Evolutionary conservation across 2,329 filamentous ascomycete species (phyloP).

Genomic region (Sphaerulina vaccinii): DNA sequence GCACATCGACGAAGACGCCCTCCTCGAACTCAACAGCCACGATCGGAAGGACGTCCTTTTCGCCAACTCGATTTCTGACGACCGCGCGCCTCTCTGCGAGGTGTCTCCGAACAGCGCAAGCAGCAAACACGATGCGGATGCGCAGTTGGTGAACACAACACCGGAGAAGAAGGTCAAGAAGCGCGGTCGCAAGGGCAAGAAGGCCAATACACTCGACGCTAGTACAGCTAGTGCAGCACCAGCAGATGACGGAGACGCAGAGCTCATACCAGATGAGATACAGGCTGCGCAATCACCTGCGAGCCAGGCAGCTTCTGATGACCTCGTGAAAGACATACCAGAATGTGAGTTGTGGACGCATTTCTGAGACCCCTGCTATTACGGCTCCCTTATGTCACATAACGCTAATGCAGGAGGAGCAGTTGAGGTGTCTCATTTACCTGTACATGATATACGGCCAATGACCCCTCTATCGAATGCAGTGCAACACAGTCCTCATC

Average conservation of each 20-base stretch:
- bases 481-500: slow-evolving; percentile 14
- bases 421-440: slow-evolving; percentile 26
- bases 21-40: slow-evolving; percentile 34
- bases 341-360: slow-evolving; percentile 18
- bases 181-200: slow-evolving; percentile 33
- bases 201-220: slow-evolving; percentile 16
- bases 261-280: slow-evolving; percentile 23
- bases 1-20: slow-evolving; percentile 38
- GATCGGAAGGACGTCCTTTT: slow-evolving; percentile 7
- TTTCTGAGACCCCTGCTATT: slow-evolving; percentile 3
- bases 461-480: slow-evolving; percentile 20
- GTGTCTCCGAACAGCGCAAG: slow-evolving; percentile 40
- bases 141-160: slow-evolving; percentile 24
- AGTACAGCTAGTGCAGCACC: slow-evolving; percentile 16
- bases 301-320: slow-evolving; percentile 22
- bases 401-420: slow-evolving; percentile 29
- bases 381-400: slow-evolving; percentile 21
- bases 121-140: slow-evolving; percentile 24
- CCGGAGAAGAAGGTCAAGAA: slow-evolving; percentile 39
- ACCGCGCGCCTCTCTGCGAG: slow-evolving; percentile 42
- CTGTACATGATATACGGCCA: slow-evolving; percentile 23
- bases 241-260: slow-evolving; percentile 7
- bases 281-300: slow-evolving; percentile 22
- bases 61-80: slow-evolving; percentile 18
- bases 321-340: slow-evolving; percentile 21